Evolutionary conservation across 306 rosid species (phyloP).

Genomic region (Inga oerstediana): DNA sequence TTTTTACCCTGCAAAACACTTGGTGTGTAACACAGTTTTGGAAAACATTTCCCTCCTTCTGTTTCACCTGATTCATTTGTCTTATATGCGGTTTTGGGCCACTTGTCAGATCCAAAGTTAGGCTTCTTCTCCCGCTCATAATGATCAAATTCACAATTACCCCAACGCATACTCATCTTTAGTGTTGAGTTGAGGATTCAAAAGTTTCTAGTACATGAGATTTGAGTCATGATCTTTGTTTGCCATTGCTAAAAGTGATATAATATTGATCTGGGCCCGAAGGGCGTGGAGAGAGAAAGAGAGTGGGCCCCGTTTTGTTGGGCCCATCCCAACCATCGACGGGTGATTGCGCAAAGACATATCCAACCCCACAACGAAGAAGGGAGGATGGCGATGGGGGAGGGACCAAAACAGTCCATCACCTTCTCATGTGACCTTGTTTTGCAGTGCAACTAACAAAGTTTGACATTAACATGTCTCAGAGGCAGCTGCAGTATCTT

Average conservation of each 20-base stretch:
- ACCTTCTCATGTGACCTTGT: constrained; percentile 43
- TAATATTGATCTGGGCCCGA: constrained; percentile 33
- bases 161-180: constrained; percentile 11
- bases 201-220: constrained; percentile 19
- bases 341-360: constrained; percentile 49
- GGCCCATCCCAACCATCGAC: constrained; percentile 51
- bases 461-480: constrained; percentile 28
- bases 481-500: constrained; percentile 30
- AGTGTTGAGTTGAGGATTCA: constrained; percentile 34
- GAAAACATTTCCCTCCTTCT: constrained; percentile 31
- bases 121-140: constrained; percentile 26
- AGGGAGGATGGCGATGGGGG: constrained; percentile 19
- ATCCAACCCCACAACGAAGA: constrained; percentile 54
- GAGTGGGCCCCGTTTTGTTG: constrained; percentile 68
- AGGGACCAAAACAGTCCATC: constrained; percentile 49
- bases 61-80: constrained; percentile 53
- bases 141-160: constrained; percentile 19
- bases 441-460: neutral
- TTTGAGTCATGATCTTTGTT: constrained; percentile 52
- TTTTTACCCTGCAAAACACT: constrained; percentile 54
- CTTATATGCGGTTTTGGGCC: constrained; percentile 39
- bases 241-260: constrained; percentile 49
- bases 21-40: constrained; percentile 40
- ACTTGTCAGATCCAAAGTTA: constrained; percentile 43
- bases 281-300: constrained; percentile 16